Conservation (phyloP, 2,329 filamentous ascomycete genomes). For the Fusarium sp. region DNA sequence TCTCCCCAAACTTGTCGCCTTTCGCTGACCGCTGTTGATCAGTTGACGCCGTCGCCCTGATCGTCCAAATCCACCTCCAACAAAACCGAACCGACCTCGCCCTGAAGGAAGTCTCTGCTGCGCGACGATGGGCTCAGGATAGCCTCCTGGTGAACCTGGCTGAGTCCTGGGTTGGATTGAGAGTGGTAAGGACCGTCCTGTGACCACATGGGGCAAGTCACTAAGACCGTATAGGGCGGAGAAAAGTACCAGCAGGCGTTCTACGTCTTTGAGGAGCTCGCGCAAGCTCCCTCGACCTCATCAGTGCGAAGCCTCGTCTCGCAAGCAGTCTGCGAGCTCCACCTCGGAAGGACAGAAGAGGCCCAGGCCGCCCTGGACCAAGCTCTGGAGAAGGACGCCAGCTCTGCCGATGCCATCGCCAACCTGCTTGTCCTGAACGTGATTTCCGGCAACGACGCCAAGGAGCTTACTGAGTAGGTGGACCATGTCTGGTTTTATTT, state of each 20-base stretch:
- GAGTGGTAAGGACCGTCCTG: constrained; percentile 69
- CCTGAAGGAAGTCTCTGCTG: constrained; percentile 86
- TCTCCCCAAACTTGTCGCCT: constrained; percentile 2
- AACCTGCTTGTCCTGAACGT: constrained; percentile 85
- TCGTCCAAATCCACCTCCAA: constrained; percentile 90
- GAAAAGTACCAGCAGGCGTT: constrained; percentile 97
- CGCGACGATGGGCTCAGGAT: constrained; percentile 95
- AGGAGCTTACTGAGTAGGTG: constrained; percentile 72
- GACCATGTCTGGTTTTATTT: neutral
- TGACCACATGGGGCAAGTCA: neutral
- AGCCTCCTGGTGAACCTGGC: constrained; percentile 93
- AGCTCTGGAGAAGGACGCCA: constrained; percentile 79
- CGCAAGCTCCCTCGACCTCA: constrained; percentile 84
- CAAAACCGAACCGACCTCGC: constrained; percentile 94
- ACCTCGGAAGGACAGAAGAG: constrained; percentile 89
- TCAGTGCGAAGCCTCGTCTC: constrained; percentile 82
- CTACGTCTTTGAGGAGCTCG: constrained; percentile 97
- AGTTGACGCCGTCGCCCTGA: constrained; percentile 84
- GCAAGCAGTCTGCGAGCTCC: constrained; percentile 91
- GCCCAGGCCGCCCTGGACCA: constrained; percentile 87
- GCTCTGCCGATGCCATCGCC: constrained; percentile 80
- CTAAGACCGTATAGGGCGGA: constrained; percentile 73
- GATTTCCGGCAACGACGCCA: constrained; percentile 77
- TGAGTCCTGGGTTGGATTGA: constrained; percentile 93
- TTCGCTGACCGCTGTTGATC: constrained; percentile 39